phyloP scores from a whole-genome alignment of 2,329 filamentous ascomycete species.

The Blastomyces gilchristii region DNA sequence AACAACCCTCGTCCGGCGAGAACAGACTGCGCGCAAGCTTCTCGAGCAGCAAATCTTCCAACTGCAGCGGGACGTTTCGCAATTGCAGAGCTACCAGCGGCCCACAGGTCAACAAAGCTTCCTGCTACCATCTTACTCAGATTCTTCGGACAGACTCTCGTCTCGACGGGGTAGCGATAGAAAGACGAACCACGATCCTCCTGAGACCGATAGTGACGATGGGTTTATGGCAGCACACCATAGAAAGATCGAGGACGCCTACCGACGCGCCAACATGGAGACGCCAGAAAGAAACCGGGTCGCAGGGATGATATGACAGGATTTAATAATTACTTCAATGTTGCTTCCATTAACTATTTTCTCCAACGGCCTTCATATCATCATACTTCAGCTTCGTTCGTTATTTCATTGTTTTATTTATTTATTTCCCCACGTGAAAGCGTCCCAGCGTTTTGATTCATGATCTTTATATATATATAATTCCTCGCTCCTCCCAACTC shows the following conservation, averaged over 20 bases:
- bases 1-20: slow-evolving; percentile 36
- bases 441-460: background rate
- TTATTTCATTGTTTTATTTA: background rate
- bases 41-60: slow-evolving; percentile 36
- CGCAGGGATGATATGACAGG: slow-evolving; percentile 5
- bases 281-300: background rate
- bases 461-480: background rate
- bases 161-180: background rate
- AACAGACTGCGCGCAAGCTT: slow-evolving; percentile 37
- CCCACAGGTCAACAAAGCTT: background rate
- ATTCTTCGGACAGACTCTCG: background rate
- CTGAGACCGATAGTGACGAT: slow-evolving; percentile 3
- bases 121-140: slow-evolving; percentile 3
- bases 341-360: background rate
- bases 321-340: background rate
- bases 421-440: background rate
- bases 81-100: background rate
- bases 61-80: slow-evolving; percentile 23
- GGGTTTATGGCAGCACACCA: slow-evolving; percentile 3
- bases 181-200: background rate
- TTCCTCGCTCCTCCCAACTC: background rate
- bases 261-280: slow-evolving; percentile 4
- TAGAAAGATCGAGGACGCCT: slow-evolving; percentile 3
- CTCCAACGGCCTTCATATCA: background rate
- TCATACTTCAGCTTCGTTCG: background rate